A percentile compares a stretch with the other conserved stretches of the same genome.
These are phyloP conservation scores for Pseudozyma pruni DNA, from an alignment of 1,284 basidiomycete genomes.

Conservation along the genomic window DNA sequence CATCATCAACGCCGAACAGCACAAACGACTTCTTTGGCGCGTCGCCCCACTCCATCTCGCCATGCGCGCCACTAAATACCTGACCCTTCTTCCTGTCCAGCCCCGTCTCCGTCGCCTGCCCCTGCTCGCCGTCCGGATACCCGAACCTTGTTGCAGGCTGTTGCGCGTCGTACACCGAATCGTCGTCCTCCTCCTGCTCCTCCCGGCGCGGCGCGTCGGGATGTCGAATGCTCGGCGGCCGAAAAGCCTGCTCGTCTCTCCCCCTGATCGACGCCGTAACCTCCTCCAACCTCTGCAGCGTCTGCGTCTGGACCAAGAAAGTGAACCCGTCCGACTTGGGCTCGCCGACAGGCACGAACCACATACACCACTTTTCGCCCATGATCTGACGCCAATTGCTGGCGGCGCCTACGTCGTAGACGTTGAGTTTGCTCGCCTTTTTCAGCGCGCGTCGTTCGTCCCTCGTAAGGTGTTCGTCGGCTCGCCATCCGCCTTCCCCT, in stretches of 20 bases:
- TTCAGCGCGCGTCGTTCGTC: constrained; percentile 53
- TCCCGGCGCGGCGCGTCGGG: background rate
- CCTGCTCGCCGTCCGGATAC: constrained; percentile 3
- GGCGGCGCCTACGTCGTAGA: constrained; percentile 57
- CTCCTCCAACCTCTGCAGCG: constrained; percentile 43
- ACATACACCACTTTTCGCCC: constrained; percentile 48
- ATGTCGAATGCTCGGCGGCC: background rate
- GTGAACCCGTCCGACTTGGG: constrained; percentile 45
- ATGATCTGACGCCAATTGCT: constrained; percentile 57
- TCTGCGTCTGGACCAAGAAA: constrained; percentile 41
- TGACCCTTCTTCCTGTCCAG: constrained; percentile 27
- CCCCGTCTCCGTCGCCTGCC: constrained; percentile 7
- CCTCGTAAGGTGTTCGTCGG: constrained; percentile 51
- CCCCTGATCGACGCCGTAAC: constrained; percentile 42
- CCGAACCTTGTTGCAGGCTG: constrained; percentile 20
- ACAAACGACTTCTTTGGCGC: constrained; percentile 49
- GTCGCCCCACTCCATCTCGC: constrained; percentile 54
- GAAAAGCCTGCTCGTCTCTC: constrained; percentile 2
- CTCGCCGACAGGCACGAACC: constrained; percentile 57
- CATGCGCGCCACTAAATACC: constrained; percentile 44
- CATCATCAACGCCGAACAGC: constrained; percentile 48
- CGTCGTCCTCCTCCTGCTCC: constrained; percentile 19
- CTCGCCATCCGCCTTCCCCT: constrained; percentile 24
- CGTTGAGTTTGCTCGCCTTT: constrained; percentile 56
- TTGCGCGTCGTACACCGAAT: constrained; percentile 29